Percentiles rank a stretch among this genome's conserved stretches.
Evolutionary conservation across 2,329 filamentous ascomycete genomes (phyloP).

Genomic region (Microcera coccophila): DNA sequence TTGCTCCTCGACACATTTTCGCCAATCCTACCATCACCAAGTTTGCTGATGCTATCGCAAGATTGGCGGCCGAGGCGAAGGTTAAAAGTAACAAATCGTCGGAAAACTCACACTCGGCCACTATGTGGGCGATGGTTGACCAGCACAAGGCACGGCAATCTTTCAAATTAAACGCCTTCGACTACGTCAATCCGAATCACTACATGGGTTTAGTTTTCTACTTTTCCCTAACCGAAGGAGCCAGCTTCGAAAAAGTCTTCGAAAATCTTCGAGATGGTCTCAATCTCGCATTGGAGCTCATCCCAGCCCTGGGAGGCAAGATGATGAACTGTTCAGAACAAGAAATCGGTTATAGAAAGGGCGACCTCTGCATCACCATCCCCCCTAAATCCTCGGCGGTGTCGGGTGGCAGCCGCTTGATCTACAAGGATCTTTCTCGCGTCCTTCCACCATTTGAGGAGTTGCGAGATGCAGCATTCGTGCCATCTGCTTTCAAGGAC

Average conservation of each 20-base stretch:
- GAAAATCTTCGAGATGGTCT: slow-evolving; percentile 32
- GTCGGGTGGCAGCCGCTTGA: slow-evolving; percentile 11
- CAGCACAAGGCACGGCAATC: slow-evolving; percentile 27
- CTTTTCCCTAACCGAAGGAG: slow-evolving; percentile 29
- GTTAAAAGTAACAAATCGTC: not conserved
- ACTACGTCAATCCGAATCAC: slow-evolving; percentile 31
- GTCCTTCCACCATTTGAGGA: slow-evolving; percentile 25
- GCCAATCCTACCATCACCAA: slow-evolving; percentile 28
- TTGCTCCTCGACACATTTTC: slow-evolving; percentile 35
- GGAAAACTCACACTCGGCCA: slow-evolving; percentile 31
- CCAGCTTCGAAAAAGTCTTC: slow-evolving; percentile 29
- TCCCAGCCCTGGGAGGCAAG: slow-evolving; percentile 35
- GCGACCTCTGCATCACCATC: slow-evolving; percentile 21
- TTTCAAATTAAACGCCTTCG: slow-evolving; percentile 30
- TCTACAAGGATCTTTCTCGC: slow-evolving; percentile 26
- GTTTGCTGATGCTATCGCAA: slow-evolving; percentile 23
- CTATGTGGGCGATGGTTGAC: slow-evolving; percentile 24
- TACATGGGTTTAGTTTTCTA: slow-evolving; percentile 33
- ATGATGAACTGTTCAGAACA: slow-evolving; percentile 29
- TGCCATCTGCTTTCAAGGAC: slow-evolving; percentile 27
- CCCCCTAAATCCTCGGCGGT: slow-evolving; percentile 12
- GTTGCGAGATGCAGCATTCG: slow-evolving; percentile 23
- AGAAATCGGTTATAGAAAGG: slow-evolving; percentile 23
- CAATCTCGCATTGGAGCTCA: slow-evolving; percentile 31
- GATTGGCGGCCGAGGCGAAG: slow-evolving; percentile 12